Conservation (phyloP, 108 stramenopile genomes). For the Skeletonema tropicum region DNA sequence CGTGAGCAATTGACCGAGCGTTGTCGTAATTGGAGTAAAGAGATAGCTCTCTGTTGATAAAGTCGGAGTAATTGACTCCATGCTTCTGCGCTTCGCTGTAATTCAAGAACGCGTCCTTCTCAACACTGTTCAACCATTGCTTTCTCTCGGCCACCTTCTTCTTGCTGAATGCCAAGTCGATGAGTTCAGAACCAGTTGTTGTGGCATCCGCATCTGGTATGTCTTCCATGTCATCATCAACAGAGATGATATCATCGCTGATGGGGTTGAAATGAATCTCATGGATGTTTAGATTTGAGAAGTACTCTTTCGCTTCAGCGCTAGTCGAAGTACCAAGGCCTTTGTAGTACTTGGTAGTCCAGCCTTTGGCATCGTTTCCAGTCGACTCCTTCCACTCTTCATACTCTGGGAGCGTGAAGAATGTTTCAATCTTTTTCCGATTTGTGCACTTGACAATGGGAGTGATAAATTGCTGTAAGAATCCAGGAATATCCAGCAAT, state of each 20-base stretch:
- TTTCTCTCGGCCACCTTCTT: slow-evolving; percentile 94
- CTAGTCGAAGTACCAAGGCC: slow-evolving; percentile 97
- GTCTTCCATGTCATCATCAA: slow-evolving; percentile 40
- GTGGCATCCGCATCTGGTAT: slow-evolving; percentile 25
- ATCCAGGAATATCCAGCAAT: slow-evolving; percentile 93
- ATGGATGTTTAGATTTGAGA: slow-evolving; percentile 76
- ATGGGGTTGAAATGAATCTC: slow-evolving; percentile 71
- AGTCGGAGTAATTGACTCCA: slow-evolving; percentile 89
- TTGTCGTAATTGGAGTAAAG: slow-evolving; percentile 97
- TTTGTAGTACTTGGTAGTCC: slow-evolving; percentile 98
- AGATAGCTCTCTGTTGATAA: slow-evolving; percentile 97
- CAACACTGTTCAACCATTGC: slow-evolving; percentile 82
- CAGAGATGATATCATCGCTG: slow-evolving; percentile 51
- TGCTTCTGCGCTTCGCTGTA: slow-evolving; percentile 66
- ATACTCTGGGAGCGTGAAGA: slow-evolving; percentile 97
- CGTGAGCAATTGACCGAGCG: slow-evolving; percentile 91
- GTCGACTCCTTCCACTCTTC: slow-evolving; percentile 89
- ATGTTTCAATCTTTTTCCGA: slow-evolving; percentile 79
- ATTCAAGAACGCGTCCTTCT: slow-evolving; percentile 90
- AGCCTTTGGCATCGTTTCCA: slow-evolving; percentile 92
- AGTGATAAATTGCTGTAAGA: slow-evolving; percentile 99
- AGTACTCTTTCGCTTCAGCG: slow-evolving; percentile 91
- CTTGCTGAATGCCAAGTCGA: slow-evolving; percentile 99
- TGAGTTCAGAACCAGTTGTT: slow-evolving; percentile 76
- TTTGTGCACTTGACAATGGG: slow-evolving; percentile 98